Conservation (phyloP, 1,284 basidiomycete species). For the Wallemia ichthyophaga region DNA sequence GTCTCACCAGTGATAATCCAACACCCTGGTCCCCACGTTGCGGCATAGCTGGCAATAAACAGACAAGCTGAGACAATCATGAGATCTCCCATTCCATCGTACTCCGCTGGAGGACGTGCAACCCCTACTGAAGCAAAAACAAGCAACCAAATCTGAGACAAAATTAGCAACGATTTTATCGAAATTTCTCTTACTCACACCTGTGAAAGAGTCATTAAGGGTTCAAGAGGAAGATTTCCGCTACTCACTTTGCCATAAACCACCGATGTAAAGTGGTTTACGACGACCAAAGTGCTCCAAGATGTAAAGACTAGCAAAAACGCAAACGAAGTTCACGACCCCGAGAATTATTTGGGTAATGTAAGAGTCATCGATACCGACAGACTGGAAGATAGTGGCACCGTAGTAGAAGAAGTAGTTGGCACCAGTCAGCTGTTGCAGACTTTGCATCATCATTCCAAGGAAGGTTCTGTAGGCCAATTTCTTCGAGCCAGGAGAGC, state of each 20-base stretch:
- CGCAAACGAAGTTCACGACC: constrained; percentile 32
- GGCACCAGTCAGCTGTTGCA: constrained; percentile 43
- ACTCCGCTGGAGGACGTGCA: constrained; percentile 23
- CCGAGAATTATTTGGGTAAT: constrained; percentile 42
- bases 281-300: constrained; percentile 37
- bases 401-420: constrained; percentile 42
- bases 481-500: constrained; percentile 14
- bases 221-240: too few relatives aligned
- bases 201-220: too few relatives aligned
- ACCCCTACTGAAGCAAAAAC: constrained; percentile 35
- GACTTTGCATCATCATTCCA: constrained; percentile 33
- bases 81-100: constrained; percentile 23
- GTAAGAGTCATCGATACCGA: constrained; percentile 35
- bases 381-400: constrained; percentile 33
- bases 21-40: constrained; percentile 33
- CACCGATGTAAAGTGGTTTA: constrained; percentile 31
- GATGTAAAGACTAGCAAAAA: constrained; percentile 27
- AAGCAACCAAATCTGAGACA: constrained; percentile 46
- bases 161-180: too few relatives aligned
- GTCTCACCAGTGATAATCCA: constrained; percentile 51
- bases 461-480: constrained; percentile 7
- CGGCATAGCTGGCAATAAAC: constrained; percentile 46
- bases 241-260: constrained; percentile 40
- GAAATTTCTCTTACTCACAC: too few relatives aligned
- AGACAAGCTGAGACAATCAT: constrained; percentile 29